Percentiles rank a stretch among this genome's conserved stretches.
These are phyloP conservation scores for Candida stauntonica DNA, from an alignment of 805 yeast species.

Conservation along the genomic window DNA sequence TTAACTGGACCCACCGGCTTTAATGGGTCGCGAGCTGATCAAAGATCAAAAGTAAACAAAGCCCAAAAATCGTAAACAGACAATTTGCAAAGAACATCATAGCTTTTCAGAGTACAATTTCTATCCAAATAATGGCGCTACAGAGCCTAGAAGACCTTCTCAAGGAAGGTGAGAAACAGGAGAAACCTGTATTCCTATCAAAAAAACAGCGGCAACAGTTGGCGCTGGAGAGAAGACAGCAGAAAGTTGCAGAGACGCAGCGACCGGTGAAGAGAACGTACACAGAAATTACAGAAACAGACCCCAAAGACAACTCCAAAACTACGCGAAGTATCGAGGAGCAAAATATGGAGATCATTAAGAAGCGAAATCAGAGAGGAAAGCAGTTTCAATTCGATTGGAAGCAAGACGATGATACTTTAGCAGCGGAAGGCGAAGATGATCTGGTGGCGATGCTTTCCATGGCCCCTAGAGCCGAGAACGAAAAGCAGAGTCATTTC, in stretches of 20 bases:
- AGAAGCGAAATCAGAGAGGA: slow-evolving; percentile 3
- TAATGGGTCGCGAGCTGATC: too few species aligned
- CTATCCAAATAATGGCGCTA: background rate
- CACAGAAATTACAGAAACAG: background rate
- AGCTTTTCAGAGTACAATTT: too few species aligned
- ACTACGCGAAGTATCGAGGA: background rate
- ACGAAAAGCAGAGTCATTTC: background rate
- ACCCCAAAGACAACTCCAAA: background rate
- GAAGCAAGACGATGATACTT: slow-evolving; percentile 66
- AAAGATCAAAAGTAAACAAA: too few species aligned
- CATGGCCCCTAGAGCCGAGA: slow-evolving; percentile 2
- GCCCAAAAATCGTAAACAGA: too few species aligned
- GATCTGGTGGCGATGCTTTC: slow-evolving; percentile 27
- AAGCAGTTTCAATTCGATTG: slow-evolving; percentile 62
- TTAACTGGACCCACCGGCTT: too few species aligned
- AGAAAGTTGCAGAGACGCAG: slow-evolving; percentile 7
- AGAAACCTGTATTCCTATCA: slow-evolving; percentile 39
- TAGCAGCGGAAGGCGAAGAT: slow-evolving; percentile 33
- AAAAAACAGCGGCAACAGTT: slow-evolving; percentile 40
- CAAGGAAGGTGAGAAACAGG: background rate
- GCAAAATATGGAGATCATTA: slow-evolving; percentile 2
- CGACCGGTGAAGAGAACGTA: background rate
- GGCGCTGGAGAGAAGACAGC: slow-evolving; percentile 23
- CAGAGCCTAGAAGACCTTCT: background rate
- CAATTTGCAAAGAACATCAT: too few species aligned